phyloP scores from a whole-genome alignment of 2,329 filamentous ascomycete species.

The Alternaria gansuensis region DNA sequence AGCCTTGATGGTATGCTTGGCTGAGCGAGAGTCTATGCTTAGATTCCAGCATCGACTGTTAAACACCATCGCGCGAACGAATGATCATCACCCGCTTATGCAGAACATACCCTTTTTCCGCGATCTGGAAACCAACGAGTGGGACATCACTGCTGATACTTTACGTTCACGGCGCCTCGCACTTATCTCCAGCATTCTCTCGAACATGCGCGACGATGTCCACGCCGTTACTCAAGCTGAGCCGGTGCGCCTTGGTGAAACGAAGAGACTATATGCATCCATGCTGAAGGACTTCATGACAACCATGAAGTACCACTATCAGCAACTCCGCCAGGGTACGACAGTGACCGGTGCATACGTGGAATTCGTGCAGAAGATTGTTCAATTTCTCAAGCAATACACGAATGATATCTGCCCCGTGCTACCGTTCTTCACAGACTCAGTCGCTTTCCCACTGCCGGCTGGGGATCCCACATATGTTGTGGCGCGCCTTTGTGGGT shows the following conservation, averaged over 20 bases:
- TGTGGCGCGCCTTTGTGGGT: slow-evolving; percentile 67
- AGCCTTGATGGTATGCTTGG: slow-evolving; percentile 64
- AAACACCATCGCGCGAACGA: slow-evolving; percentile 61
- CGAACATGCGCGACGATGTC: slow-evolving; percentile 66
- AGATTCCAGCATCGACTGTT: slow-evolving; percentile 69
- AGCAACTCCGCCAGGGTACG: slow-evolving; percentile 57
- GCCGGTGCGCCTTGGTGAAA: slow-evolving; percentile 41
- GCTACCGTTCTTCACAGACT: slow-evolving; percentile 68
- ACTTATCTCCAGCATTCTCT: slow-evolving; percentile 64
- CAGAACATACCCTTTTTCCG: slow-evolving; percentile 66
- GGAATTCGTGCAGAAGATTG: slow-evolving; percentile 67
- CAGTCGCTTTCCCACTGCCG: slow-evolving; percentile 67
- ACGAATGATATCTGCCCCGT: slow-evolving; percentile 65
- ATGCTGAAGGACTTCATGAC: slow-evolving; percentile 66
- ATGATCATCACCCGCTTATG: slow-evolving; percentile 59
- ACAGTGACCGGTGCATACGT: slow-evolving; percentile 64
- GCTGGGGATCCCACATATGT: slow-evolving; percentile 69
- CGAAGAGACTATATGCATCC: slow-evolving; percentile 60
- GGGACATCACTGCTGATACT: slow-evolving; percentile 62
- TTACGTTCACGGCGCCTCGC: slow-evolving; percentile 63
- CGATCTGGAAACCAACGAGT: slow-evolving; percentile 49
- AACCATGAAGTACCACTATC: slow-evolving; percentile 69
- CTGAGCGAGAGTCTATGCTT: slow-evolving; percentile 67
- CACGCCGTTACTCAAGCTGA: slow-evolving; percentile 47
- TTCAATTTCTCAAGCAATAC: slow-evolving; percentile 69